Evolutionary conservation across 257 asterid species (phyloP), one percentile per base, ranked within the genome.

Genomic region (Primulina eburnea): DNA sequence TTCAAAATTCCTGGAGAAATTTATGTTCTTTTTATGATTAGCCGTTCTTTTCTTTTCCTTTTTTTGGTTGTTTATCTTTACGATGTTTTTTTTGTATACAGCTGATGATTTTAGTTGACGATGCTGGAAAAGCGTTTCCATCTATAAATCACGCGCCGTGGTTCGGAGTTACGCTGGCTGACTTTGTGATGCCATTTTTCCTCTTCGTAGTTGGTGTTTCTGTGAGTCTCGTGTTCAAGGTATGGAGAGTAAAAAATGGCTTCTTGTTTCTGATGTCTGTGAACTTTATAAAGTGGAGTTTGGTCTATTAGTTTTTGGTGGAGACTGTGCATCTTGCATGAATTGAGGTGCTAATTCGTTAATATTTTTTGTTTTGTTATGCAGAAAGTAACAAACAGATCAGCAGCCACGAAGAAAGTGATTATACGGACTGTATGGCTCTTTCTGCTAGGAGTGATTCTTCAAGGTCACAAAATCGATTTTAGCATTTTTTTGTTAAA

Each of bases 91-190:
- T 56, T 2, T 77, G 26, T 24, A 24, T 64, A 26, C 43, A 92
- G 98, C 86, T 92, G 75, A 92, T 92, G 98, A 86, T 92, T 75
- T 81, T 92, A 82, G 98, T 89, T 73, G 98, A 92, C 69, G 98
- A 92, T 82, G 94, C 96, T 72, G 98, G 98, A 68, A 84, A 83
- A 80, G 92, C 93, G 60, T 89, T 89, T 79, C 96, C 98, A 12
- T 73, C 89, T 18, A 92, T 92, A 75, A 88, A 88, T 72, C 98
- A 92, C 72, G 81, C 98, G 53, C 98, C 98, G 28, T 92, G 98
- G 98, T 86, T 89, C 47, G 98, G 98, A 32, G 89, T 89, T 70
- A 92, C 96, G 29, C 90, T 89, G 60, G 98, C 98, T 0, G 98
- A 92, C 78, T 92, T 92, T 65, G 98, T 92, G 65, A 92, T 92